Percentiles rank a stretch among this genome's conserved stretches.
Evolutionary conservation across 2,329 filamentous ascomycete genomes (phyloP).

Genomic region (Ascochyta fabae): DNA sequence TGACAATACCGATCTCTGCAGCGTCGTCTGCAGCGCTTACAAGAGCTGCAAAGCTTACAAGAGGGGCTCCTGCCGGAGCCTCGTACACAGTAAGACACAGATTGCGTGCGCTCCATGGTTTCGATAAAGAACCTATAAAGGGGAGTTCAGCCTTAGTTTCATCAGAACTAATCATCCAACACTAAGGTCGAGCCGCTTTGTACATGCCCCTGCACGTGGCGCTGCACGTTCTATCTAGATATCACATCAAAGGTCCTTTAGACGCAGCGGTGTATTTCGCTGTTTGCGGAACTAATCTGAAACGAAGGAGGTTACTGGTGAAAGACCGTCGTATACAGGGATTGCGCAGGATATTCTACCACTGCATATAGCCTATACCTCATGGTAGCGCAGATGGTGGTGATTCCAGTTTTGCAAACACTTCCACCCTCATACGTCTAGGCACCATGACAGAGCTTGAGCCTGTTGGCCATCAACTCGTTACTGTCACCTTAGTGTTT

Average conservation of each 20-base stretch:
- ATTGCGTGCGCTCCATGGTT: background rate
- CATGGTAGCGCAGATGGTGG: background rate
- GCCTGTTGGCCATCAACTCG: slow-evolving; percentile 14
- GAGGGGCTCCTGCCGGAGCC: background rate
- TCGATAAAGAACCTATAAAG: background rate
- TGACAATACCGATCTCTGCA: background rate
- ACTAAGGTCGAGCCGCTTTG: background rate
- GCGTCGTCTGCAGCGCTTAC: background rate
- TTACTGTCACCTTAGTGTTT: slow-evolving; percentile 14
- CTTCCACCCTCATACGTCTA: background rate
- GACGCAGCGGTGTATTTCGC: background rate
- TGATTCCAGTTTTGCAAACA: background rate
- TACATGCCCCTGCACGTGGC: background rate
- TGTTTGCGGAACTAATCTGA: background rate
- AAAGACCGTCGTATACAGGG: background rate
- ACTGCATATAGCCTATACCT: background rate
- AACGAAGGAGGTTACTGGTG: background rate
- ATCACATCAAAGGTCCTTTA: background rate
- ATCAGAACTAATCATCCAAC: background rate
- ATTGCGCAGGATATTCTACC: background rate
- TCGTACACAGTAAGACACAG: no score
- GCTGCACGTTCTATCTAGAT: background rate
- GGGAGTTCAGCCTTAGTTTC: background rate
- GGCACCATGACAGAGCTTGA: slow-evolving; percentile 11
- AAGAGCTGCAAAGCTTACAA: background rate